Percentiles rank a stretch among this genome's conserved stretches.
phyloP scores from a whole-genome alignment of 208 protist genomes.

The Crithidia bombi region DNA sequence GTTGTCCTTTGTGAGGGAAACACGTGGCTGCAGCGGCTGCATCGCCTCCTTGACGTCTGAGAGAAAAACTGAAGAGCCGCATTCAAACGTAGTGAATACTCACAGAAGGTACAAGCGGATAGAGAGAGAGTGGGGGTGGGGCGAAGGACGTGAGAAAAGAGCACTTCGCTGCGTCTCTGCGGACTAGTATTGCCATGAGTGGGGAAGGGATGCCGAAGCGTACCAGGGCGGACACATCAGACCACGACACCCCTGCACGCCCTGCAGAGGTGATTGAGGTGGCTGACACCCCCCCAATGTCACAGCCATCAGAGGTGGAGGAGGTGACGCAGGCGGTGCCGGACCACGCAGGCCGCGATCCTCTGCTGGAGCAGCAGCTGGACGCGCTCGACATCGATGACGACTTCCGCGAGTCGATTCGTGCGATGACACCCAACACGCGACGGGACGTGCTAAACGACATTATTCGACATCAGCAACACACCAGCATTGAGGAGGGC shows the following conservation, averaged over 20 bases:
- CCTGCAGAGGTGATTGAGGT: conserved; percentile 21
- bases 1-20: no score
- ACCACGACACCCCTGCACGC: background rate
- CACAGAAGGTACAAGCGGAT: no score
- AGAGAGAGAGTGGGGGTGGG: no score
- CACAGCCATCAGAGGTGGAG: background rate
- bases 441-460: conserved; percentile 76
- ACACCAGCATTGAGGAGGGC: conserved; percentile 11
- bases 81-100: no score
- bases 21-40: no score
- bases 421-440: conserved; percentile 75
- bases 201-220: conserved; percentile 34
- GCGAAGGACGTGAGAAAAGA: no score
- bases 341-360: conserved; percentile 22
- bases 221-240: conserved; percentile 6
- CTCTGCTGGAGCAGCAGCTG: conserved; percentile 60
- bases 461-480: conserved; percentile 60
- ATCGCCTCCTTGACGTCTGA: no score
- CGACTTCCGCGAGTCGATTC: conserved; percentile 69
- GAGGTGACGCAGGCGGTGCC: conserved; percentile 10
- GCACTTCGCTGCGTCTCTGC: background rate
- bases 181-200: conserved; percentile 4
- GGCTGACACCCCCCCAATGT: conserved; percentile 3
- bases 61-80: no score
- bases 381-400: conserved; percentile 57